A percentile compares a stretch with the other conserved stretches of the same genome.
phyloP scores from a whole-genome alignment of 768 basidiomycete genomes.

The Chalciporus sphaerocephalus region DNA sequence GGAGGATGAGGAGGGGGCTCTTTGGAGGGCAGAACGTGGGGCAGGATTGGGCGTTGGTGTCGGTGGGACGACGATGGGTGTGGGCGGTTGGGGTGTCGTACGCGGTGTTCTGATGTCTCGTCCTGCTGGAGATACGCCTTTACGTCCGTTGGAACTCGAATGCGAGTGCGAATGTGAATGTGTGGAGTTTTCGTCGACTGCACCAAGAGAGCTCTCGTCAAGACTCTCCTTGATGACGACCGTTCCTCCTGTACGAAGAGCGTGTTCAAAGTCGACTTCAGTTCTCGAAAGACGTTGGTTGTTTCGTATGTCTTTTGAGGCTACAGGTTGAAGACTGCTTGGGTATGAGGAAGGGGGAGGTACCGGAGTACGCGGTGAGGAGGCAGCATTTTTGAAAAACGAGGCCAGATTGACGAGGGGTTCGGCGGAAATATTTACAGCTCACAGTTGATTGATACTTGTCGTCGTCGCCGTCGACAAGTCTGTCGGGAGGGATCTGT shows the following conservation, averaged over 20 bases:
- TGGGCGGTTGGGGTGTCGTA: conserved; percentile 44
- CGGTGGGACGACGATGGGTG: conserved; percentile 61
- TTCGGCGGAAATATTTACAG: background rate
- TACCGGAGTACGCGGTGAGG: conserved; percentile 41
- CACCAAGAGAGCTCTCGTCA: conserved; percentile 64
- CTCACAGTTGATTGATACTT: background rate
- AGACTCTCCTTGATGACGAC: conserved; percentile 65
- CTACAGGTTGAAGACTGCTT: conserved; percentile 52
- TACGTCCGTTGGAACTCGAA: conserved; percentile 28
- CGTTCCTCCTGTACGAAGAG: conserved; percentile 61
- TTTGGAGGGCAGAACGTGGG: conserved; percentile 28
- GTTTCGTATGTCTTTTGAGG: conserved; percentile 43
- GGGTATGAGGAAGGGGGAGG: conserved; percentile 48
- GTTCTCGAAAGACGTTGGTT: conserved; percentile 63
- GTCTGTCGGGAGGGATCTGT: background rate
- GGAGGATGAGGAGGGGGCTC: conserved; percentile 44
- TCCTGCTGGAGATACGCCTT: conserved; percentile 40
- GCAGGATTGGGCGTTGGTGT: conserved; percentile 52
- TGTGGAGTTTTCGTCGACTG: conserved; percentile 41
- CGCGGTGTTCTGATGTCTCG: conserved; percentile 36
- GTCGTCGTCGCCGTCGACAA: conserved; percentile 14
- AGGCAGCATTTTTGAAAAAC: conserved; percentile 52
- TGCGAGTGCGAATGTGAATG: no score
- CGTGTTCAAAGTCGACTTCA: conserved; percentile 81
- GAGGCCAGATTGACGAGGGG: conserved; percentile 54